These are phyloP conservation scores for Candida sakaeoensis DNA, from an alignment of 805 yeast species.

Conservation along the genomic window DNA sequence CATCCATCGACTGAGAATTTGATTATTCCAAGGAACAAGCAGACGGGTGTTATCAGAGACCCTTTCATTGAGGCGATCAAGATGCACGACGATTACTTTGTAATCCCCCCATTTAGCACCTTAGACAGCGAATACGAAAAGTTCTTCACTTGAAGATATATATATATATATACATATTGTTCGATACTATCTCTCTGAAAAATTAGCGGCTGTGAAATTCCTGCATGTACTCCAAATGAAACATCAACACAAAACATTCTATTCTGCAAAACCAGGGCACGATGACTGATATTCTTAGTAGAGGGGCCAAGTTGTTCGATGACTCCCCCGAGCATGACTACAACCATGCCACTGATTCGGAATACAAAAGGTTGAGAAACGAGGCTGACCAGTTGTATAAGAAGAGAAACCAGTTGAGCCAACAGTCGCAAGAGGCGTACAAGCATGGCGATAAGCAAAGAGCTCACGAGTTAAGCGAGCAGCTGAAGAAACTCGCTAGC, in stretches of 20 bases:
- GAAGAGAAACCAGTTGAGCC: slow-evolving; percentile 51
- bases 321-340: slow-evolving; percentile 46
- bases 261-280: too few species aligned
- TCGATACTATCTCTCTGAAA: too few species aligned
- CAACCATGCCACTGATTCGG: slow-evolving; percentile 66
- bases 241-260: background rate
- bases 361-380: slow-evolving; percentile 60
- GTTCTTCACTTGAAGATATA: background rate
- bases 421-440: slow-evolving; percentile 75
- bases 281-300: slow-evolving; percentile 14
- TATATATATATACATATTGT: too few species aligned
- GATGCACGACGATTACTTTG: background rate
- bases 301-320: slow-evolving; percentile 25
- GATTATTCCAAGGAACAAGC: background rate
- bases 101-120: slow-evolving; percentile 1
- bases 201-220: background rate
- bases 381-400: slow-evolving; percentile 66
- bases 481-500: slow-evolving; percentile 55
- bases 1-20: background rate
- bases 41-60: background rate
- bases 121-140: background rate
- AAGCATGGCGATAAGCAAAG: slow-evolving; percentile 64
- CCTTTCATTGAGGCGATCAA: background rate
- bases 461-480: slow-evolving; percentile 71
- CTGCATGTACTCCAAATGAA: slow-evolving; percentile 3